Conservation (phyloP, 805 yeast genomes). For the Wickerhamiella sergipiensis region DNA sequence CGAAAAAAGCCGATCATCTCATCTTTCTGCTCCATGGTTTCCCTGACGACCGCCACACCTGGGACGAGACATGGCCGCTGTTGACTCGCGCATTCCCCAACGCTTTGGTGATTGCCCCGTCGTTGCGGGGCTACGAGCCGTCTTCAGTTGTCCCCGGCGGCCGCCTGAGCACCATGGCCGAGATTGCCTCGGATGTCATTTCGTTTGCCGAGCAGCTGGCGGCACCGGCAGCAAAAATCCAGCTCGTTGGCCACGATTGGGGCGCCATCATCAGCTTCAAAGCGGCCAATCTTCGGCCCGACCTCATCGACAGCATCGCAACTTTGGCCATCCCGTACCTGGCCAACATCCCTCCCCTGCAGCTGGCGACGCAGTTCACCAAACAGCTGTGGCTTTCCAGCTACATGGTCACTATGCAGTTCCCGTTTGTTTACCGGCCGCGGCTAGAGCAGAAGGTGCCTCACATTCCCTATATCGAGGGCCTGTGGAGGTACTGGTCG, state of each 20-base stretch:
- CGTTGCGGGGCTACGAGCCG: constrained; percentile 19
- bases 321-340: constrained; percentile 19
- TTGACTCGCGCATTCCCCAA: constrained; percentile 9
- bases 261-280: constrained; percentile 17
- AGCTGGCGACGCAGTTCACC: constrained; percentile 8
- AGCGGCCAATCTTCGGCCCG: constrained; percentile 13
- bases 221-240: constrained; percentile 10
- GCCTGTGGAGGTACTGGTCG: constrained; percentile 19
- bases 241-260: constrained; percentile 22
- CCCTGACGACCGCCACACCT: constrained; percentile 18
- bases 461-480: constrained; percentile 11
- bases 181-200: constrained; percentile 12
- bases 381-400: constrained; percentile 17
- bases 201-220: constrained; percentile 9
- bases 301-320: constrained; percentile 10
- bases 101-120: constrained; percentile 16
- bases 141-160: constrained; percentile 8
- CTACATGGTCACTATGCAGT: constrained; percentile 19
- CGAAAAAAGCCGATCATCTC: constrained; percentile 1
- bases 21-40: constrained; percentile 19
- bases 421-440: constrained; percentile 13
- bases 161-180: constrained; percentile 7
- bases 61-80: constrained; percentile 10
- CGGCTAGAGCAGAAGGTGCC: constrained; percentile 4
- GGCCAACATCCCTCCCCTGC: constrained; percentile 6